Percentiles rank a stretch among this genome's conserved stretches.
These are phyloP conservation scores for Penicillium macrosclerotiorum DNA, from an alignment of 495 filamentous ascomycete species.

Conservation along the genomic window DNA sequence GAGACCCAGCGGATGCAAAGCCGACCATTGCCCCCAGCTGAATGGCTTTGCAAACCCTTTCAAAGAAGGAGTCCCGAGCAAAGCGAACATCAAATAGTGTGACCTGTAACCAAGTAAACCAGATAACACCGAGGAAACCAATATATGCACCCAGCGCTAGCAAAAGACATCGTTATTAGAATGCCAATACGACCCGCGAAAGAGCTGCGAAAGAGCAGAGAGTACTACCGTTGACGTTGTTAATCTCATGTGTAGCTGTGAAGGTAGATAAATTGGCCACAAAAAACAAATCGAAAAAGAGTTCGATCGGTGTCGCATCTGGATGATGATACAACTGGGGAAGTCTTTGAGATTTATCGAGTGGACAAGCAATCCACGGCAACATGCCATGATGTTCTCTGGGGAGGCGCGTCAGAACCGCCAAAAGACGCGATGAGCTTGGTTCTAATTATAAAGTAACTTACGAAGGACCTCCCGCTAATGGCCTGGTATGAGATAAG, in stretches of 20 bases:
- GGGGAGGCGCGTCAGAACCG: neutral
- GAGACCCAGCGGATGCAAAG: constrained; percentile 59
- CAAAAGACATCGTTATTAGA: no score
- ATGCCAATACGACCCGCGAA: no score
- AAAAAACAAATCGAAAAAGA: constrained; percentile 72
- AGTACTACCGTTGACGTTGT: constrained; percentile 37
- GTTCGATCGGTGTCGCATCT: constrained; percentile 55
- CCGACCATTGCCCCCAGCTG: constrained; percentile 64
- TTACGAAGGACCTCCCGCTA: constrained; percentile 16
- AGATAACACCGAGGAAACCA: constrained; percentile 65
- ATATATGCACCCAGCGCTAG: constrained; percentile 51
- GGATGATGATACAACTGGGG: constrained; percentile 31
- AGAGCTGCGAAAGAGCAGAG: neutral
- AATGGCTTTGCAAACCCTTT: constrained; percentile 59
- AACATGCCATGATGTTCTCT: constrained; percentile 9
- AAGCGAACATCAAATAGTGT: constrained; percentile 69
- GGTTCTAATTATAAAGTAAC: neutral
- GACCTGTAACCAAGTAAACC: constrained; percentile 72
- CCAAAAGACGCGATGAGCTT: no score
- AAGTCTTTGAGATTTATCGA: constrained; percentile 22
- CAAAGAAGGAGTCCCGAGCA: constrained; percentile 63
- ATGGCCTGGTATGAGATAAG: constrained; percentile 8
- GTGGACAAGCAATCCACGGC: constrained; percentile 35
- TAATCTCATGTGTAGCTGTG: constrained; percentile 54
- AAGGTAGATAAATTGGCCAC: constrained; percentile 68